phyloP scores from a whole-genome alignment of 192 early-diverging fungal species.

The Dissophora ornata region DNA sequence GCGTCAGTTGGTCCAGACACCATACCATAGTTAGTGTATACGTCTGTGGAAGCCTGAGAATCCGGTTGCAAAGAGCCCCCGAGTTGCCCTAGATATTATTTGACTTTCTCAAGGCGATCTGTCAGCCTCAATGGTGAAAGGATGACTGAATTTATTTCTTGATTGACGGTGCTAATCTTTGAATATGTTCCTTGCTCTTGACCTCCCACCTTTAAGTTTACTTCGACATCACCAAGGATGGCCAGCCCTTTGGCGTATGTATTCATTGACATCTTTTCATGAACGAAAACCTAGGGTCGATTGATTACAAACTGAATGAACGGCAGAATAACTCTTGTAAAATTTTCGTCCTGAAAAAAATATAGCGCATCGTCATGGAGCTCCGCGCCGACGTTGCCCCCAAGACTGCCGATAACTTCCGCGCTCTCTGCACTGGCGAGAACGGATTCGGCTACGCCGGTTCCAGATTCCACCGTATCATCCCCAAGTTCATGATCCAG shows the following conservation, averaged over 20 bases:
- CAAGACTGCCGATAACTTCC: conserved; percentile 96
- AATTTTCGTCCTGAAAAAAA: conserved; percentile 1
- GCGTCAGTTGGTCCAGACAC: not conserved
- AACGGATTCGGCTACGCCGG: conserved; percentile 86
- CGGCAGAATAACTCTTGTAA: not conserved
- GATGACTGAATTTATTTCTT: too few relatives aligned
- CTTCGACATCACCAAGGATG: conserved; percentile 75
- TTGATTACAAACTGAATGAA: not conserved
- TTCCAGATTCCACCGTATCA: conserved; percentile 87
- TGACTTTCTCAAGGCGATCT: not conserved
- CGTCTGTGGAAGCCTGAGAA: conserved; percentile 4
- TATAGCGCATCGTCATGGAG: conserved; percentile 72
- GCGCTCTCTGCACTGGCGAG: conserved; percentile 96
- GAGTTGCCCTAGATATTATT: not conserved
- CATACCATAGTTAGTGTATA: not conserved
- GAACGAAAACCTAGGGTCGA: not conserved
- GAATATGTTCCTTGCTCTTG: too few relatives aligned
- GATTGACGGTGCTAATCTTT: too few relatives aligned
- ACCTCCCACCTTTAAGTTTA: too few relatives aligned
- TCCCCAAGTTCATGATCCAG: conserved; percentile 86
- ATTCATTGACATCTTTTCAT: not conserved
- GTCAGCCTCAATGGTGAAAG: not conserved
- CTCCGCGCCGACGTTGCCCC: conserved; percentile 74
- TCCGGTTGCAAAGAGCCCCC: not conserved
- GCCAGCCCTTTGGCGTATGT: conserved; percentile 60